phyloP scores from a whole-genome alignment of 192 early-diverging fungal species.

The Coemansia sp. region DNA sequence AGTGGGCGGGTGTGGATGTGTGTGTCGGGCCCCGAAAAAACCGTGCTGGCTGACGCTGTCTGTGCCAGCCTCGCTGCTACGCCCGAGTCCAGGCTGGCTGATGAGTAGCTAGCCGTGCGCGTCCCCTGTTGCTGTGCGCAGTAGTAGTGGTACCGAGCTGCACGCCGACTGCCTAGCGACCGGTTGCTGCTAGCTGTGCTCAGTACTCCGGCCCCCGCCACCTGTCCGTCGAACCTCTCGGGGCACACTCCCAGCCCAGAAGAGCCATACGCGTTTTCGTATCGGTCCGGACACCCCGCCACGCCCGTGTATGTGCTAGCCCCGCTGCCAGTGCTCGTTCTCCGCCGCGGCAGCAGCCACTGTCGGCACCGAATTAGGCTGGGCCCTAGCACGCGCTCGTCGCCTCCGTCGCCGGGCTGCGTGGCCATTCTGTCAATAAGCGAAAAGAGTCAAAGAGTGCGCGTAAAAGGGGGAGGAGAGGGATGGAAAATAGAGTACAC shows the following conservation, averaged over 20 bases:
- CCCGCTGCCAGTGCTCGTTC: neutral
- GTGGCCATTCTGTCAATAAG: conserved; percentile 7
- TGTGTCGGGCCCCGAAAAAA: neutral
- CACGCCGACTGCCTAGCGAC: neutral
- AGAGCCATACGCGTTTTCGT: conserved; percentile 8
- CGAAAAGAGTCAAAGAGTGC: neutral
- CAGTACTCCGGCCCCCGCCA: neutral
- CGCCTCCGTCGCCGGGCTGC: conserved; percentile 1
- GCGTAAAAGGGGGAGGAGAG: neutral
- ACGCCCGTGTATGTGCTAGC: neutral
- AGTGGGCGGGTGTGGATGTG: neutral
- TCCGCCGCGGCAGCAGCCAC: conserved; percentile 21
- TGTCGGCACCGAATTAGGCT: conserved; percentile 23
- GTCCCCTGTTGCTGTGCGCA: neutral
- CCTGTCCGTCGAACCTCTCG: neutral
- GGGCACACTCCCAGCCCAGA: neutral
- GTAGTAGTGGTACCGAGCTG: neutral
- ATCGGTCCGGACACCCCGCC: conserved; percentile 24
- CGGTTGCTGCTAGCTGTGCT: conserved; percentile 2
- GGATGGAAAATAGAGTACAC: neutral
- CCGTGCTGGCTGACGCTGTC: neutral
- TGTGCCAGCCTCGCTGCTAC: neutral
- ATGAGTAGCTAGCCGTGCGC: neutral
- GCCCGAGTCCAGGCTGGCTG: neutral
- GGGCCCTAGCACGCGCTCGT: conserved; percentile 3